Evolutionary conservation across 768 basidiomycete genomes (phyloP), one percentile per base, ranked within the genome.

Genomic region (Cystobasidiopsis lactophilus): DNA sequence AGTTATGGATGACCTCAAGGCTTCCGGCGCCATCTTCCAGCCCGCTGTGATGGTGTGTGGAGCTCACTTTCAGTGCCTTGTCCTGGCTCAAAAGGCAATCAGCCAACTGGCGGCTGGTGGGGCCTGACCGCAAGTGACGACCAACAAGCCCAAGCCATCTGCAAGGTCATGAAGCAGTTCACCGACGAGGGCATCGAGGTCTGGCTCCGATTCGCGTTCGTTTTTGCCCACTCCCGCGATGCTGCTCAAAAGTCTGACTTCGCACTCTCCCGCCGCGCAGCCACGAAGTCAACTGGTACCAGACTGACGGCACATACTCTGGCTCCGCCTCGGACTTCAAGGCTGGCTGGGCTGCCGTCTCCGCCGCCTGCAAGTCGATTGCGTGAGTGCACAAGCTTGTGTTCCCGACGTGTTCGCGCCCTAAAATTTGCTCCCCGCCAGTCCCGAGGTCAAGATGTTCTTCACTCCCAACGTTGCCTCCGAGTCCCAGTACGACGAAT

Each of bases 141-240:
- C 60, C 48, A 49, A 24, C 60, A 63, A 40, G 61, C 61, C 1
- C 37, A 52, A 3, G 58, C 58, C 9, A 63, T 63, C 29, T 55
- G 55, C n/a, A 58, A 57, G 21, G 60, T 59, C 52, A 59, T 63
- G 60, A 63, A 63, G 56, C 37, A 61, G 53, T 63, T 59, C 58
- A 59, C 58, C 40, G 62, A 63, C 53, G 38, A 53, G n/a, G 62
- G 62, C 23, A 49, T 63, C 53, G 60, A 61, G 50, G 62, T 63
- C 50, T 61, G 62, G 60, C 60, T 63, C 21, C 62, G 62, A n/a
- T 60, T 63, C 47, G 61, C 52, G 3, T 59, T 35, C 33, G 16
- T 7, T 7, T 35, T 35, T 16, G 33, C 33, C 33, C 16, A 16
- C 33, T 35, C 7, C 33, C n/a, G n/a, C n/a, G n/a, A 62, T 53